Percentiles rank a stretch among this genome's conserved stretches.
Conservation (phyloP, 2,329 filamentous ascomycete species). For the Capronia americana region DNA sequence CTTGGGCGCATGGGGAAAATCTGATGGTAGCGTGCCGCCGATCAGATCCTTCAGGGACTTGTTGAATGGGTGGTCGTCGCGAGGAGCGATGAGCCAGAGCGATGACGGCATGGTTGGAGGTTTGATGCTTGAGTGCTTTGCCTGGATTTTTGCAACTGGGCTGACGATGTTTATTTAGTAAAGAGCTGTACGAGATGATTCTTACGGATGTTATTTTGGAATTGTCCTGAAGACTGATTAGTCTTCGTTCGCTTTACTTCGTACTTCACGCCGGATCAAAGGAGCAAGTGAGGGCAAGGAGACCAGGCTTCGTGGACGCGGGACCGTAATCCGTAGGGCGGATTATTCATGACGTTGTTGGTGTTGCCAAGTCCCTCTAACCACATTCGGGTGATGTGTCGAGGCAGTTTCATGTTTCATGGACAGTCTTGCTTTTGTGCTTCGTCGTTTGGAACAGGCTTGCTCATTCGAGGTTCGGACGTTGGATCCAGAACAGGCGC, state of each 20-base stretch:
- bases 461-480: not conserved
- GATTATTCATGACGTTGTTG: not conserved
- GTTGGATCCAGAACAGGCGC: not conserved
- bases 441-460: not conserved
- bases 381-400: not conserved
- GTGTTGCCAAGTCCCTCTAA: not conserved
- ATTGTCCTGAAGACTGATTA: not conserved
- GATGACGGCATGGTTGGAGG: conserved; percentile 17
- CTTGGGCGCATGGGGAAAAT: conserved; percentile 25
- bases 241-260: not conserved
- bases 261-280: not conserved
- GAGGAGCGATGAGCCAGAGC: conserved; percentile 30
- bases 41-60: conserved; percentile 30
- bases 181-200: not conserved
- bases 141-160: not conserved
- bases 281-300: not conserved
- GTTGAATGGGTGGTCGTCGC: conserved; percentile 31
- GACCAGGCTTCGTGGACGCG: not conserved
- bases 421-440: not conserved
- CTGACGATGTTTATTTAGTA: not conserved
- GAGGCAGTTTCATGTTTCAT: not conserved
- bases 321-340: not conserved
- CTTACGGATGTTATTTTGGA: not conserved
- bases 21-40: conserved; percentile 25
- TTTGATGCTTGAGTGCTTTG: not conserved